Conservation (phyloP, 805 yeast species). For the Kazachstania martiniae region DNA sequence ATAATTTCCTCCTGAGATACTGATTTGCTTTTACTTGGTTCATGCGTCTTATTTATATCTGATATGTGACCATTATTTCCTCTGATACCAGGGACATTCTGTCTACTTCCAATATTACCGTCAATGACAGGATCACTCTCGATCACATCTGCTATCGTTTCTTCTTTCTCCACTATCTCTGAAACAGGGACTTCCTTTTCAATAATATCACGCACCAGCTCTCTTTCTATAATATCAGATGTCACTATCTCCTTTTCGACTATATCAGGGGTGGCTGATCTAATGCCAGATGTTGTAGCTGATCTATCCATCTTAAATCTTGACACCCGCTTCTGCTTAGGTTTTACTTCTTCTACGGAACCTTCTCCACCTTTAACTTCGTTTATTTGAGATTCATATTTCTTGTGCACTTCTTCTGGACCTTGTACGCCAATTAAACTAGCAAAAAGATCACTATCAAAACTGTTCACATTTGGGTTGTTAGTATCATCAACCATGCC, state of each 20-base stretch:
- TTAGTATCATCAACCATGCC: conserved; percentile 6
- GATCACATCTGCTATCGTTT: neutral
- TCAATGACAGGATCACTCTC: neutral
- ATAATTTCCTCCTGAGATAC: neutral
- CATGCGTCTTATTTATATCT: neutral
- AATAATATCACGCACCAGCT: conserved; percentile 2
- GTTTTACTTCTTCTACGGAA: conserved; percentile 3
- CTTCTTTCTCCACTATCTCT: conserved; percentile 3
- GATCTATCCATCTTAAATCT: conserved; percentile 23
- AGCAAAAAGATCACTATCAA: conserved; percentile 26
- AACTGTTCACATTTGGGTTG: conserved; percentile 14
- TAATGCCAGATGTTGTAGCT: neutral
- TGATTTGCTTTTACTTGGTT: too few species aligned
- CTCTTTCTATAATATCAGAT: conserved; percentile 5
- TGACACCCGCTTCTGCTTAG: conserved; percentile 17
- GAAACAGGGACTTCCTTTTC: conserved; percentile 1
- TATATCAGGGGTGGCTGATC: neutral
- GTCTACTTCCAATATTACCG: neutral
- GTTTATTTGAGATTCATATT: conserved; percentile 9
- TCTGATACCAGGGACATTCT: neutral
- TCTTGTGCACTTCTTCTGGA: conserved; percentile 23
- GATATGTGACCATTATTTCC: too few species aligned
- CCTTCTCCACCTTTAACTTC: conserved; percentile 3
- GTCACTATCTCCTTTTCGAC: conserved; percentile 1
- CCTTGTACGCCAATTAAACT: conserved; percentile 24